Evolutionary conservation across 2,329 filamentous ascomycete species (phyloP), one percentile per base, ranked within the genome.

Genomic region (Arthrobotrys conoides): DNA sequence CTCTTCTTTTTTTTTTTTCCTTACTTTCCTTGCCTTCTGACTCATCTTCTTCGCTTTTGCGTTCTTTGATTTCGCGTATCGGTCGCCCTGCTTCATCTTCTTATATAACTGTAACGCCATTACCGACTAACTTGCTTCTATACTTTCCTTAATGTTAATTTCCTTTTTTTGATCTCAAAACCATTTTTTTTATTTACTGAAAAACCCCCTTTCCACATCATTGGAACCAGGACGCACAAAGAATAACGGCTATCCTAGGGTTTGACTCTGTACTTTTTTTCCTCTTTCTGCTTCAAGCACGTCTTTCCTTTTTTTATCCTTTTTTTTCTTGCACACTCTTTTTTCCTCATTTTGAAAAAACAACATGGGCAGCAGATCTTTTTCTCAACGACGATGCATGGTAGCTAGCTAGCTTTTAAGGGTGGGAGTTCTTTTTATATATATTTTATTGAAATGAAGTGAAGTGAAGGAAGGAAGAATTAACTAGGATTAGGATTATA

Each of bases 91-190:
- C 12, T 30, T 8, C 33, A 8, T 27, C 16, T 69, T 51, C 49
- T 12, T 68, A 65, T 27, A 44, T 63, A 38, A 70, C 57, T 59
- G 57, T 71, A 66, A 77, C 70, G 70, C 70, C 70, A 64, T 73
- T 73, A 67, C 70, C 70, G 70, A 73, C 71, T 8, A 27, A 36
- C 44, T 64, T 64, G 41, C 44, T 75, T 75, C 71, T 68, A 69
- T 55, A 75, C 71, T 75, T 75, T 75, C 71, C 49, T 75, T 75
- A 75, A 75, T 75, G 71, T 75, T 75, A 75, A 75, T 75, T 75
- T 67, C 70, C 59, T 67, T 77, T n/a, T 70, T 22, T 61, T 30
- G 12, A 27, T 59, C n/a, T n/a, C n/a, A n/a, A 10, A 30, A 5
- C 53, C 44, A 10, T 16, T 44, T 69, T 46, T 59, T n/a, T 16